A percentile compares a stretch with the other conserved stretches of the same genome.
Evolutionary conservation across 192 early-diverging fungal genomes (phyloP).

Genomic region (Allomyces javanicus): DNA sequence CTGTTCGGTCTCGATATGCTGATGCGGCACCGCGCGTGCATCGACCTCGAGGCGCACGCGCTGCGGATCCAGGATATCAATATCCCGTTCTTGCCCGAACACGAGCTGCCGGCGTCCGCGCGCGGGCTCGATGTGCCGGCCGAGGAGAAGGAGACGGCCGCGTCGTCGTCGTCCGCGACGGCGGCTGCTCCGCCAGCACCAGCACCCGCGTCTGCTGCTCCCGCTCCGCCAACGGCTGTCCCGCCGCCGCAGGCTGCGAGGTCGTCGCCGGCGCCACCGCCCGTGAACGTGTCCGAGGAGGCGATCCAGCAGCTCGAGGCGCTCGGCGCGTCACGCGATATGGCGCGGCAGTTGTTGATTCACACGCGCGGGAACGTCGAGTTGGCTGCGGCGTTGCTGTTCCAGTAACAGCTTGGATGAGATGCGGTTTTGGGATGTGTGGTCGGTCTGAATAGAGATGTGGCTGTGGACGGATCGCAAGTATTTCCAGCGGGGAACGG

Average conservation of each 20-base stretch:
- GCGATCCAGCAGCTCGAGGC: constrained; percentile 49
- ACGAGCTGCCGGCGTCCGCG: constrained; percentile 53
- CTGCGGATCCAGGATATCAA: constrained; percentile 60
- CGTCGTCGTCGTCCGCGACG: constrained; percentile 4
- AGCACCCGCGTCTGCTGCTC: background rate
- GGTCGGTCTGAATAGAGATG: no score
- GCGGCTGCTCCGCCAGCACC: constrained; percentile 5
- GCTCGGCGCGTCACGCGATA: constrained; percentile 55
- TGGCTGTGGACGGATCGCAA: no score
- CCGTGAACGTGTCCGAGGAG: constrained; percentile 34
- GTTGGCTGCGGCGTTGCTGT: constrained; percentile 66
- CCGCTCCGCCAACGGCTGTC: constrained; percentile 2
- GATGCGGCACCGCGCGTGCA: constrained; percentile 71
- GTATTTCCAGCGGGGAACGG: no score
- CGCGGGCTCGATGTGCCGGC: constrained; percentile 11
- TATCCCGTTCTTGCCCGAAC: constrained; percentile 77
- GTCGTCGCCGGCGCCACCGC: constrained; percentile 9
- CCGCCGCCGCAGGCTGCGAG: constrained; percentile 13
- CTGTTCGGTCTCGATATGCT: constrained; percentile 95
- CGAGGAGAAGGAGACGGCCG: constrained; percentile 10
- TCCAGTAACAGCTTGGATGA: constrained; percentile 18
- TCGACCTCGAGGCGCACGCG: constrained; percentile 66
- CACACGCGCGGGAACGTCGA: constrained; percentile 67
- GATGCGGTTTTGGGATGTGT: no score
- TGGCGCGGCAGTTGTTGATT: constrained; percentile 63